phyloP scores from a whole-genome alignment of 345 rosid species.

The Noccaea caerulescens region DNA sequence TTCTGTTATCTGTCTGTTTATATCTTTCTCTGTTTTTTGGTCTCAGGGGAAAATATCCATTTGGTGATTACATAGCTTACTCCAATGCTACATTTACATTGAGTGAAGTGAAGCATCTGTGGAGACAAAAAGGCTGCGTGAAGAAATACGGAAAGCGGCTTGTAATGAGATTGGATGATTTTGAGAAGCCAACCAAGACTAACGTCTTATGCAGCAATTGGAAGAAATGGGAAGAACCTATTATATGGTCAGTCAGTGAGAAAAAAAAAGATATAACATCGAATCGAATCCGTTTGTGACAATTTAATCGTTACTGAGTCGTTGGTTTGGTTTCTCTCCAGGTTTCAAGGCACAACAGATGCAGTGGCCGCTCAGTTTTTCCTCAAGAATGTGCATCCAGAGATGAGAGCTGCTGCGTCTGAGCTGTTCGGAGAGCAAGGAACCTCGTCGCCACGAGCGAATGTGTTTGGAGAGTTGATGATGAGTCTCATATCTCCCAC shows the following conservation, averaged over 20 bases:
- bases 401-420: conserved; percentile 75
- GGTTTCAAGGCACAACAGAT: conserved; percentile 97
- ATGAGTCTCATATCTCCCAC: conserved; percentile 81
- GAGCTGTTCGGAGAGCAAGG: conserved; percentile 75
- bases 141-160: conserved; percentile 66
- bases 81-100: conserved; percentile 71
- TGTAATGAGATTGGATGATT: conserved; percentile 89
- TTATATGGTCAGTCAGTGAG: conserved; percentile 67
- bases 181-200: conserved; percentile 78
- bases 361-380: conserved; percentile 95
- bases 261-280: background rate
- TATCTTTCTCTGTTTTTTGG: conserved; percentile 27
- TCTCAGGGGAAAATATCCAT: conserved; percentile 88
- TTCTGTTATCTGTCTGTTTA: conserved; percentile 37
- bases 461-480: conserved; percentile 96
- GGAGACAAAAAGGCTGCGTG: conserved; percentile 79
- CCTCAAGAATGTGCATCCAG: conserved; percentile 79
- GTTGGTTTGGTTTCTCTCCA: conserved; percentile 40
- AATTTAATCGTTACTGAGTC: conserved; percentile 22
- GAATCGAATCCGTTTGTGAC: background rate
- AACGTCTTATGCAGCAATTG: conserved; percentile 88
- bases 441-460: conserved; percentile 58
- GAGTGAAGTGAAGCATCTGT: conserved; percentile 86
- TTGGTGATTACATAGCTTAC: conserved; percentile 87
- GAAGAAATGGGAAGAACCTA: conserved; percentile 86